Base-by-base conservation (phyloP, 768 basidiomycete genomes). In the Amyloporia xantha region DNA sequence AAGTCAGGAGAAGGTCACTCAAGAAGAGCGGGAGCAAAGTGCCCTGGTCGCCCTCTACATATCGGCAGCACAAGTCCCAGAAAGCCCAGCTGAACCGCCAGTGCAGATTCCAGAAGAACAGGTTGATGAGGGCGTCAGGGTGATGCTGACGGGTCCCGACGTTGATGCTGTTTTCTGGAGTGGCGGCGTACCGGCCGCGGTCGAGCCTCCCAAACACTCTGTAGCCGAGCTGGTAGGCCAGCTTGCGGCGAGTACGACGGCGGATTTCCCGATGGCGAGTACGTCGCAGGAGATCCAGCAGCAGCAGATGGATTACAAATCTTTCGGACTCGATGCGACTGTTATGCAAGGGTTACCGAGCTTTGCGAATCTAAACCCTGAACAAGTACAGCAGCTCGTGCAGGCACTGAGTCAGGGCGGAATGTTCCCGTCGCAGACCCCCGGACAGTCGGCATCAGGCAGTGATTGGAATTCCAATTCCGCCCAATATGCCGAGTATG, bases 1-100 rank as follows among this genome's bases (percentile, higher is more conserved):
- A 51, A 91, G 88, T 61, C 63, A 75, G 55, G 90, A 92, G 66
- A 85, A 79, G 64, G 57, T 54, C 30, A 70, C 70, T 19, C 90
- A 92, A 65, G 90, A 85, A 63, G 74, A 81, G 64, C 79, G 90
- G 46, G 90, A 92, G 62, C 78, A 83, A 63, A 83, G 79, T 13
- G 84, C 85, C 24, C 73, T 91, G 19, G 77, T 78, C 21, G 87
- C 88, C 37, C 63, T 86, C 27, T 92, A 92, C 64, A 81, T 85
- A 72, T 75, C 74, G 11, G 64, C 71, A 39, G 71, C 74, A 40
- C 84, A 85, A 54, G 84, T 91, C 57, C 90, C 90, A 38, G 86
- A 90, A 42, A 77, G 82, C 50, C 85, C 90, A 17, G 77, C 77
- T 33, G 90, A 91, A 66, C 81, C 84, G 23, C 62, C 77, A 17